Percentiles rank a stretch among this genome's conserved stretches.
These are phyloP conservation scores for Erythrophleum ivorense DNA, from an alignment of 331 rosid species.

Conservation along the genomic window DNA sequence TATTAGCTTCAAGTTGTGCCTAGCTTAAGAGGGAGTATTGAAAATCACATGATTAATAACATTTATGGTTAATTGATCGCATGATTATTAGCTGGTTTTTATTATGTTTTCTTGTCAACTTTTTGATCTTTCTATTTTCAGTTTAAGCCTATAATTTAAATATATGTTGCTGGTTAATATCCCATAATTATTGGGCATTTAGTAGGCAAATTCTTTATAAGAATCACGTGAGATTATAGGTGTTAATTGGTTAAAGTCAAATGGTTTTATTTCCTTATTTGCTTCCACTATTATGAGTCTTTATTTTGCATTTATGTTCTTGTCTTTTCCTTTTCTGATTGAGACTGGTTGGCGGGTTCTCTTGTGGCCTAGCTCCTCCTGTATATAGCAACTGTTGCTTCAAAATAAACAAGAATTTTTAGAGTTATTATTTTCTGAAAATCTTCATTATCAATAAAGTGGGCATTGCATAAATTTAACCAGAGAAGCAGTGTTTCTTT, in stretches of 20 bases:
- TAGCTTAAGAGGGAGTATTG: no score
- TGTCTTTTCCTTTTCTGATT: background rate
- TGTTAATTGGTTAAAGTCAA: background rate
- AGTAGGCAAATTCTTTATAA: background rate
- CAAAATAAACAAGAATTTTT: background rate
- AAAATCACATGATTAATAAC: no score
- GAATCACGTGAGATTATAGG: no score
- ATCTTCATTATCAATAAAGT: conserved; percentile 23
- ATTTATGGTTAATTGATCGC: no score
- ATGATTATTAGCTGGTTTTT: no score
- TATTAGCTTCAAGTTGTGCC: no score
- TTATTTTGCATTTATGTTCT: background rate
- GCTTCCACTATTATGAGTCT: background rate
- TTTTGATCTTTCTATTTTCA: no score
- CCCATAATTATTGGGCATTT: background rate
- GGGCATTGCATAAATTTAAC: conserved; percentile 20
- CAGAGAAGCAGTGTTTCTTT: conserved; percentile 21
- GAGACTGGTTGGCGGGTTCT: background rate
- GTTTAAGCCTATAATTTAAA: no score
- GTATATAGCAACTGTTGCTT: background rate
- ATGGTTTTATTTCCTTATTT: background rate
- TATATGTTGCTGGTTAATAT: background rate
- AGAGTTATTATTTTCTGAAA: background rate
- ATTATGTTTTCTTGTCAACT: no score
- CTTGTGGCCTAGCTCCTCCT: background rate